Evolutionary conservation across 768 basidiomycete species (phyloP).

Genomic region (Kwoniella botswanensis): DNA sequence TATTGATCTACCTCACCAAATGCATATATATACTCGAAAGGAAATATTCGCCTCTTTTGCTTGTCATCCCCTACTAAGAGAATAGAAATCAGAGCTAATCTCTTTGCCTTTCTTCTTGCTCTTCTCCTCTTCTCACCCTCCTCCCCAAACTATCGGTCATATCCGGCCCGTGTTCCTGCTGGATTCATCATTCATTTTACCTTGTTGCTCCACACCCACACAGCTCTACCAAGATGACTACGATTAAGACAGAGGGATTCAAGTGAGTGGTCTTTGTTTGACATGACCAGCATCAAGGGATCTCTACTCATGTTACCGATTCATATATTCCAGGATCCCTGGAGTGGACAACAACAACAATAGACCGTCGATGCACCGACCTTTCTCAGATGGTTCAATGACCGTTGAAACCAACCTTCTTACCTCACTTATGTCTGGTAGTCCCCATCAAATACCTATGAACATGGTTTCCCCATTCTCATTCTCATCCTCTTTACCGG

Average conservation of each 20-base stretch:
- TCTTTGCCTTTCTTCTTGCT: constrained; percentile 1
- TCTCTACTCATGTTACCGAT: not conserved
- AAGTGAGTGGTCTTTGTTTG: constrained; percentile 4
- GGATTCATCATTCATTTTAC: not conserved
- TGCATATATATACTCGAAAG: not conserved
- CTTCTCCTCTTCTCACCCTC: not conserved
- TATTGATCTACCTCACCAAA: not conserved
- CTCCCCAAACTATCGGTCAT: constrained; percentile 2
- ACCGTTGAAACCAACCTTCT: constrained; percentile 43
- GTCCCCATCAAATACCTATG: constrained; percentile 21
- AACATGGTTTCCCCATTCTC: constrained; percentile 30
- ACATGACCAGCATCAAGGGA: not conserved
- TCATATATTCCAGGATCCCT: constrained; percentile 8
- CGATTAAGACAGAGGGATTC: constrained; percentile 30
- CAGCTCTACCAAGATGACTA: constrained; percentile 2
- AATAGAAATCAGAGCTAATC: constrained; percentile 1
- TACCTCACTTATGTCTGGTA: constrained; percentile 26
- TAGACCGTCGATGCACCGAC: constrained; percentile 37
- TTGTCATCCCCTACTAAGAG: no score
- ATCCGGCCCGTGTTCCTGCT: constrained; percentile 7
- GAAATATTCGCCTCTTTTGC: not conserved
- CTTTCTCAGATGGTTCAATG: constrained; percentile 48
- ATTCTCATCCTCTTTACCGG: constrained; percentile 25
- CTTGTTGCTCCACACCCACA: not conserved
- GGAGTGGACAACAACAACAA: constrained; percentile 13